Evolutionary conservation across 352 stramenopile genomes (phyloP), one percentile per base, ranked within the genome.

Genomic region (Paralagenidium karlingii): DNA sequence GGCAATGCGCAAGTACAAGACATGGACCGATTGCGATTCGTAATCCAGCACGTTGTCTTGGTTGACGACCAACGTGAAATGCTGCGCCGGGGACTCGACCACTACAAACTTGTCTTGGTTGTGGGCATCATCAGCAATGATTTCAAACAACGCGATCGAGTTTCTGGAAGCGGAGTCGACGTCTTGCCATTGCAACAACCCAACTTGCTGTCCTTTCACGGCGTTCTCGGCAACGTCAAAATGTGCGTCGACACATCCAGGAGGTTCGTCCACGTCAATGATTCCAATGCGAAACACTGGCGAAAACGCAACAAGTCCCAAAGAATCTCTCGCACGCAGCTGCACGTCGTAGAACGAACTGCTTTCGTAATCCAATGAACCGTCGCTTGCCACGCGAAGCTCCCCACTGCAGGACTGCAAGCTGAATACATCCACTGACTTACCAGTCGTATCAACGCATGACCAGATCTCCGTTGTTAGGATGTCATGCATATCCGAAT

Each of bases 391-490:
- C 3, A 81, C 20, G 1, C 59, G 54, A 41, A 81, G 40, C 53
- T 77, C 60, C 30, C 63, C 67, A 40, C 70, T 53, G 27, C 67
- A 81, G 10, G 60, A 69, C 34, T 66, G 47, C n/a, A 81, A 55
- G 38, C 55, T 63, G 12, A 81, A 81, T 1, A 62, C 30, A 42
- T 81, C 56, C 0, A 78, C 58, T 1, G 61, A 61, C 2, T 40
- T 25, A 5, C 58, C 67, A 1, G 29, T 40, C 5, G 19, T 3
- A 34, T 79, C 54, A 2, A 43, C 38, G 10, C 51, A 49, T 15
- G 48, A 16, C 4, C 55, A 33, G 3, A 79, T 29, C 13, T 70
- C 34, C 25, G 75, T 74, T 1, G 52, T 60, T 27, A 76, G 31
- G 0, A 61, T 22, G 38, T 81, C 63, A n/a, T 50, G 70, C 40